phyloP scores from a whole-genome alignment of 2,329 filamentous ascomycete species.

The Penicillium sp. region DNA sequence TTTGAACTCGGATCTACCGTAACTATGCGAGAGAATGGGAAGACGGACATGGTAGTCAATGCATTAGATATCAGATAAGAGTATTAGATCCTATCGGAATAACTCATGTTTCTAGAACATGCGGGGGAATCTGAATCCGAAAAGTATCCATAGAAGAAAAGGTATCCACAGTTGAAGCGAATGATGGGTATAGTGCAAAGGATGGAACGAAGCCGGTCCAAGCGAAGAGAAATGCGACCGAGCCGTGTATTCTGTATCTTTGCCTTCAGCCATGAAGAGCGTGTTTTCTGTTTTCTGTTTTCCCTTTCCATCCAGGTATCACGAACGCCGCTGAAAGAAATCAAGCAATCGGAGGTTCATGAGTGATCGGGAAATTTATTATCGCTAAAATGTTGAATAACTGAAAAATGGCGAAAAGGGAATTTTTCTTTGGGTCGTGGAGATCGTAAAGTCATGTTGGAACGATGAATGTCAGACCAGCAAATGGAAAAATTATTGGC shows the following conservation, averaged over 20 bases:
- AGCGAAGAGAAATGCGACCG: constrained; percentile 10
- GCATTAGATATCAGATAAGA: constrained; percentile 7
- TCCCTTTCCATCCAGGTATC: constrained; percentile 2
- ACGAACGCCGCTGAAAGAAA: constrained; percentile 8
- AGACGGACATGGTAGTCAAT: background rate
- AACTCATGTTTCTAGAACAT: background rate
- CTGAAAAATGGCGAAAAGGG: constrained; percentile 5
- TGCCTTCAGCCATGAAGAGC: background rate
- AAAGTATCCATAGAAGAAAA: constrained; percentile 5
- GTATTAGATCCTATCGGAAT: background rate
- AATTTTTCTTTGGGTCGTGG: constrained; percentile 15
- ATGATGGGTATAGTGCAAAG: constrained; percentile 19
- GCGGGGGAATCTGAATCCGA: constrained; percentile 2
- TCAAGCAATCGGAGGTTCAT: constrained; percentile 1
- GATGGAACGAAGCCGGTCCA: constrained; percentile 9
- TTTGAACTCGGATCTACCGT: background rate
- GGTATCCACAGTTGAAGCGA: constrained; percentile 1
- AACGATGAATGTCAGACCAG: background rate
- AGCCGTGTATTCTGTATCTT: constrained; percentile 6
- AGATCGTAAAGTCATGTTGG: constrained; percentile 17
- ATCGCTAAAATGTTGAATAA: constrained; percentile 5
- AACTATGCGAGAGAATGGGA: background rate
- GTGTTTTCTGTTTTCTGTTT: background rate
- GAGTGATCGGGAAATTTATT: constrained; percentile 4
- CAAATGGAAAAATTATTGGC: constrained; percentile 10